phyloP scores from a whole-genome alignment of 2,329 filamentous ascomycete species.

The Ophiostoma piceae region DNA sequence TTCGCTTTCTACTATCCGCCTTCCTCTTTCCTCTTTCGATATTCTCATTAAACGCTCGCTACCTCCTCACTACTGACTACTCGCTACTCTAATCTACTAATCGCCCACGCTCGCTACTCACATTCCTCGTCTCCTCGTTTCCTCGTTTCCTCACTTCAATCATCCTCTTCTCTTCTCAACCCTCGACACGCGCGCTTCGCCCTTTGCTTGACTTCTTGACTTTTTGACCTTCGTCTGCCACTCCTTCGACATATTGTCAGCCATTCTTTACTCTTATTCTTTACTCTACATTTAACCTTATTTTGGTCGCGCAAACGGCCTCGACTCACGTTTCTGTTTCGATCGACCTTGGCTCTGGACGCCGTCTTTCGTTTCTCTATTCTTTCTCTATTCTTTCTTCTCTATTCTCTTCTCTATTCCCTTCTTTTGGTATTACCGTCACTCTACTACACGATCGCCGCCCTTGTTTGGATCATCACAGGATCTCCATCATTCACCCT shows the following conservation, averaged over 20 bases:
- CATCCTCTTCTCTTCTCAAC: neutral
- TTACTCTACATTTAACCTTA: neutral
- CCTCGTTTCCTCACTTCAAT: neutral
- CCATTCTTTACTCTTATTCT: neutral
- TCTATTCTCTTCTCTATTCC: neutral
- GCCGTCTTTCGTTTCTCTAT: neutral
- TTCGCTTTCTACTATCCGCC: neutral
- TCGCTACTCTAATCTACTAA: neutral
- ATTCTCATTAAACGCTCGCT: neutral
- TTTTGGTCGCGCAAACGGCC: neutral
- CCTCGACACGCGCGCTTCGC: neutral
- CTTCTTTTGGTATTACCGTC: neutral
- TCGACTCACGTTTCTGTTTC: neutral
- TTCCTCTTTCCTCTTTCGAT: neutral
- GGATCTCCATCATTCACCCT: too few species aligned
- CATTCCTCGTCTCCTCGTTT: neutral
- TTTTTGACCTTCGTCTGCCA: neutral
- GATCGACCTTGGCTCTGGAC: constrained; percentile 12
- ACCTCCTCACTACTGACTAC: too few species aligned
- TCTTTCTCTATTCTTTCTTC: neutral
- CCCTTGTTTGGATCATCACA: neutral
- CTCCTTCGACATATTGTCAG: constrained; percentile 5
- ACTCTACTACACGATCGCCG: neutral
- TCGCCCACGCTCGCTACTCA: neutral
- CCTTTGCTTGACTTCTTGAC: neutral